Evolutionary conservation across 257 asterid species (phyloP).

Genomic region (Solanum sejunctum): DNA sequence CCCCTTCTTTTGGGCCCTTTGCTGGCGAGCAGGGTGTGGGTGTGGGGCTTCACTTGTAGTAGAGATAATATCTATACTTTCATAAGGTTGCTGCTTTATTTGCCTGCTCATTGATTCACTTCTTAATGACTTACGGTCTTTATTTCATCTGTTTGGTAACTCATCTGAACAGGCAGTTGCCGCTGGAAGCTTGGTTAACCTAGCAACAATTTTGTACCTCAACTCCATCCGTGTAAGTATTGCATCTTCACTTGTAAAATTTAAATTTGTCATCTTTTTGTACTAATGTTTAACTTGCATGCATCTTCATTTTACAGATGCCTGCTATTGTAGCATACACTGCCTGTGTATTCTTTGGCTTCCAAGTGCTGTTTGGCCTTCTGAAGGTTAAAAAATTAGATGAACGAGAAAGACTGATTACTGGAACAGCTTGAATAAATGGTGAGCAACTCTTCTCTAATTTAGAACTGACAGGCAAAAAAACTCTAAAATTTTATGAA

Average conservation of each 20-base stretch:
- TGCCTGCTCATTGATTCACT: not conserved
- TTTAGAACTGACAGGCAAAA: not conserved
- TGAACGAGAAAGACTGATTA: constrained; percentile 68
- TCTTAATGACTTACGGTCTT: not conserved
- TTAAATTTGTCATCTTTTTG: not conserved
- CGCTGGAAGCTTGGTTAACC: constrained; percentile 95
- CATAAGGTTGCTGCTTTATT: not conserved
- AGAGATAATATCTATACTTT: not conserved
- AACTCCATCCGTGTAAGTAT: constrained; percentile 59
- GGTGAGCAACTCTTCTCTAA: constrained; percentile 16
- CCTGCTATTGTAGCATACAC: constrained; percentile 63
- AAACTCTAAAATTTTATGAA: not conserved
- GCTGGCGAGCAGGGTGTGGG: not conserved
- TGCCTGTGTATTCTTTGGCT: constrained; percentile 59
- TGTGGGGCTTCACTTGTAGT: not conserved
- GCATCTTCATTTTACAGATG: constrained; percentile 26
- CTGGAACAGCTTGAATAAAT: constrained; percentile 68
- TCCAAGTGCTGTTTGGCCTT: constrained; percentile 68
- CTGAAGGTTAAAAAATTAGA: constrained; percentile 72
- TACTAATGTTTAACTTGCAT: not conserved
- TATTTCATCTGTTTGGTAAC: not conserved
- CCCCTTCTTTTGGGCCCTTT: not conserved
- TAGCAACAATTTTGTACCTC: constrained; percentile 66
- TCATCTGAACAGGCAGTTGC: constrained; percentile 67
- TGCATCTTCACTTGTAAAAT: not conserved